A percentile compares a stretch with the other conserved stretches of the same genome.
phyloP scores from a whole-genome alignment of 306 rosid genomes.

The Erythrophleum fordii region DNA sequence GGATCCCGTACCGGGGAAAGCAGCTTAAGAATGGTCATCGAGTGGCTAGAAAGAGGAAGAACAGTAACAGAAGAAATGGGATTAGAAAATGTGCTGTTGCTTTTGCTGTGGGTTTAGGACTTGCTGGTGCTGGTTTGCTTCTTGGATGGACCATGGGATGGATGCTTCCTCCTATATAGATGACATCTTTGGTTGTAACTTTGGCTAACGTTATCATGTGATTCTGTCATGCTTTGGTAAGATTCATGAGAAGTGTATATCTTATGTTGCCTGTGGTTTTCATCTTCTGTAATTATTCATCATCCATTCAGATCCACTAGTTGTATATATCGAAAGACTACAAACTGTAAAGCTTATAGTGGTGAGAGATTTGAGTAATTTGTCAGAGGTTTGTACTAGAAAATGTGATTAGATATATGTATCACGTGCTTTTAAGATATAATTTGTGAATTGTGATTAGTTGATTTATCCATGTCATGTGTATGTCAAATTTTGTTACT shows the following conservation, averaged over 20 bases:
- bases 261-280: constrained; percentile 5
- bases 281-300: constrained; percentile 13
- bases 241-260: constrained; percentile 25
- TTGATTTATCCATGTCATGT: background rate
- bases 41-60: constrained; percentile 35
- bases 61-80: constrained; percentile 40
- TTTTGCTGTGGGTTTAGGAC: constrained; percentile 74
- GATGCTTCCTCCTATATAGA: constrained; percentile 66
- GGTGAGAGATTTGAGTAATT: background rate
- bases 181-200: constrained; percentile 19
- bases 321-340: background rate
- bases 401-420: constrained; percentile 15
- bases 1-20: constrained; percentile 48
- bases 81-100: constrained; percentile 56
- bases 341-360: background rate
- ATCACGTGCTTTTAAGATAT: constrained; percentile 5
- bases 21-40: constrained; percentile 45
- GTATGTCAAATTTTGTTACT: background rate
- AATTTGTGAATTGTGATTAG: background rate
- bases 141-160: constrained; percentile 96
- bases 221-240: background rate
- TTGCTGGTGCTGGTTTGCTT: constrained; percentile 84
- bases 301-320: constrained; percentile 8
- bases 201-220: constrained; percentile 15
- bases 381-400: background rate